A percentile compares a stretch with the other conserved stretches of the same genome.
These are phyloP conservation scores for Aspergillus leporis DNA, from an alignment of 495 filamentous ascomycete genomes.

Conservation along the genomic window DNA sequence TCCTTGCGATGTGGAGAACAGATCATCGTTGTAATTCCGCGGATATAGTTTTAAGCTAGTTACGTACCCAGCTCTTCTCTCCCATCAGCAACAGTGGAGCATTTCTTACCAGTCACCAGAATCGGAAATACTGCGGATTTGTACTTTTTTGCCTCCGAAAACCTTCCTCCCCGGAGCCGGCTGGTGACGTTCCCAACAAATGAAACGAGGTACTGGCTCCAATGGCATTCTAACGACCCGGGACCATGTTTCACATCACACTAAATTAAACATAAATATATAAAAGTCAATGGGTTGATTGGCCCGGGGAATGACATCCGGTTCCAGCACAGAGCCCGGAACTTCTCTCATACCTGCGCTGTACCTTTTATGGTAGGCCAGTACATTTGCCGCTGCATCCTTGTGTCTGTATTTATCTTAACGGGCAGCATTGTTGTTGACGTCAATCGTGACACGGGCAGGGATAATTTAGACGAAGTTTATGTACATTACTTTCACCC, in stretches of 20 bases:
- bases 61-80: background rate
- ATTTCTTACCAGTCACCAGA: background rate
- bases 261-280: background rate
- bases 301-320: conserved; percentile 12
- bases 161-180: conserved; percentile 4
- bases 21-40: background rate
- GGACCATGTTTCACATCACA: conserved; percentile 12
- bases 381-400: no score
- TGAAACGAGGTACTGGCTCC: background rate
- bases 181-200: background rate
- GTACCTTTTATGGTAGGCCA: background rate
- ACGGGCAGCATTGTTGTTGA: background rate
- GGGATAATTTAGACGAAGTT: background rate
- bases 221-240: conserved; percentile 1
- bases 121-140: background rate
- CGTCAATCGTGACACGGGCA: background rate
- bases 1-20: background rate
- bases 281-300: conserved; percentile 7
- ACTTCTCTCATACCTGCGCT: background rate
- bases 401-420: background rate
- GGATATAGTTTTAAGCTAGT: background rate
- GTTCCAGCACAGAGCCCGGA: conserved; percentile 14
- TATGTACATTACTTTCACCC: background rate
- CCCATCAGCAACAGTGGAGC: background rate
- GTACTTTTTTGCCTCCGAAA: conserved; percentile 7